Evolutionary conservation across 257 asterid genomes (phyloP).

Genomic region (Oldenlandia corymbosa): DNA sequence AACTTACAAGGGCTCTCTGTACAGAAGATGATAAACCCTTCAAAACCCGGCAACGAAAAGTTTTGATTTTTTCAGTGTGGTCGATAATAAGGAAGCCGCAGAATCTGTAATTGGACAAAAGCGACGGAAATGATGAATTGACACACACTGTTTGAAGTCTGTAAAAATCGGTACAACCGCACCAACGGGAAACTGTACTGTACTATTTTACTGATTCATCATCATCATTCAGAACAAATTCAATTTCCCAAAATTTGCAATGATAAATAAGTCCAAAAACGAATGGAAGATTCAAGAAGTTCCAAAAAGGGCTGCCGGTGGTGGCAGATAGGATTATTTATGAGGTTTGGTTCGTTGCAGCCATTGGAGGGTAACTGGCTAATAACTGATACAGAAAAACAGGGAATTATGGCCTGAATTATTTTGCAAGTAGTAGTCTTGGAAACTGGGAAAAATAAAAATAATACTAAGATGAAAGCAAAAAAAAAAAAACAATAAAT

Average conservation of each 20-base stretch:
- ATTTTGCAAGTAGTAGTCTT: neutral
- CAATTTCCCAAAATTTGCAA: too few species aligned
- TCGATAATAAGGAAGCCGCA: neutral
- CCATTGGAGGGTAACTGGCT: too few species aligned
- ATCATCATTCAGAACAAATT: too few species aligned
- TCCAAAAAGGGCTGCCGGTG: too few species aligned
- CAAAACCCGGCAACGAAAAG: conserved; percentile 1
- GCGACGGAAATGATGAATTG: too few species aligned
- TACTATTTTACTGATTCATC: too few species aligned
- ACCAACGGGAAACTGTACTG: neutral
- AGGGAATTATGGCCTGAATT: neutral
- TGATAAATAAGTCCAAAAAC: too few species aligned
- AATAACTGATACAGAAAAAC: too few species aligned
- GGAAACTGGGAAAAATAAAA: too few species aligned
- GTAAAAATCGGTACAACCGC: neutral
- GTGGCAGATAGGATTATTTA: neutral
- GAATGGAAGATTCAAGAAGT: neutral
- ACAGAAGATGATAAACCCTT: neutral
- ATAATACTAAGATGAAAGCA: too few species aligned
- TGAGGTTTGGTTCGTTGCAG: neutral
- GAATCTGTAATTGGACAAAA: neutral
- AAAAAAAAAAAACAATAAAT: too few species aligned
- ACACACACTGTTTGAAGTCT: too few species aligned
- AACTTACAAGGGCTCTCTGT: conserved; percentile 12
- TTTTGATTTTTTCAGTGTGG: neutral